Base-by-base conservation (phyloP, 1,139 yeast genomes). In the Tardiomyces depauwii region DNA sequence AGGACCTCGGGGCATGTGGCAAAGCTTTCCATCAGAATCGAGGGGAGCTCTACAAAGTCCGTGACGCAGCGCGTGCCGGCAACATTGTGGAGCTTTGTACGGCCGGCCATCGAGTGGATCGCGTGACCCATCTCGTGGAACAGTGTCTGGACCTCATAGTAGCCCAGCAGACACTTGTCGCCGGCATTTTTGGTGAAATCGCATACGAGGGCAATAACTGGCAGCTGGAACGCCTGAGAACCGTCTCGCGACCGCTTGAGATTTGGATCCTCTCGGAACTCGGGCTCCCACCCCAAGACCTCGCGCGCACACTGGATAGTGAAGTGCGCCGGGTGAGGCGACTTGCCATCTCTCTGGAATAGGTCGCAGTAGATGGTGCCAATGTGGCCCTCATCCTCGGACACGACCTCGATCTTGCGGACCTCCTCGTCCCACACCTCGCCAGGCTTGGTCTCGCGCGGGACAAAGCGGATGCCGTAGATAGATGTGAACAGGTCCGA, bases 51-150 rank as follows among this genome's bases (percentile, higher is more conserved):
- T 30, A 93, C 98, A 67, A 91, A 91, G 62, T 91, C 98, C 0
- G 98, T 87, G 7, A 88, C 85, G 60, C 97, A 91, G 50, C 99
- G 72, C 0, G 98, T 91, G 2, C 99, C 98, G 21, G 94, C 82
- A 14, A 91, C 82, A 60, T 89, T 93, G 60, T 93, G 98, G 44
- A 91, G 68, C 42, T 80, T 74, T 0, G 98, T 91, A 51, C 91
- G 73, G 0, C 97, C 98, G 27, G 91, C 69, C 96, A 91, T 89
- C 6, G 96, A 87, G 63, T 91, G 98, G 79, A 91, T 84, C 1
- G 98, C 98, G 65, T 91, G 99, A 1, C 99, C 99, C 95, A 91
- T 88, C 64, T 91, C 99, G 64, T 91, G 99, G 68, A 93, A 91
- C 32, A 91, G 67, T 0, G 98, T 91, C 58, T 89, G 95, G 4